Conservation (phyloP, 2,329 filamentous ascomycete genomes). For the Thermomyces lanuginosus region DNA sequence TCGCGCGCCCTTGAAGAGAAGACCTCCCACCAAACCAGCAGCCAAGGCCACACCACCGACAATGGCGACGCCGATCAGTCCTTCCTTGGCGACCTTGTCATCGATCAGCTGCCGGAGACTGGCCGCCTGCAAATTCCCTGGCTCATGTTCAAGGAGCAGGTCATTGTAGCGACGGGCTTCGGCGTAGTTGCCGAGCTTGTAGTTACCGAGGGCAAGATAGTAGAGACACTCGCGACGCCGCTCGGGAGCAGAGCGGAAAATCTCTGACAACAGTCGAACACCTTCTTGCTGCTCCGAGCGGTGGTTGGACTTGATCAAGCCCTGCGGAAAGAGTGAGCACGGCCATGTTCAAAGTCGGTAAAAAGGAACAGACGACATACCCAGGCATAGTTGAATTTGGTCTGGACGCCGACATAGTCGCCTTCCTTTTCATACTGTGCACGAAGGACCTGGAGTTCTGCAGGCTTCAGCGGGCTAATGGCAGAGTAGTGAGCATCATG, state of each 20-base stretch:
- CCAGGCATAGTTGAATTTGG: constrained; percentile 99
- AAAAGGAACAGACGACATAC: constrained; percentile 34
- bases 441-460: constrained; percentile 82
- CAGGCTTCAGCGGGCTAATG: constrained; percentile 65
- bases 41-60: constrained; percentile 83
- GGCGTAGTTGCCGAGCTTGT: constrained; percentile 94
- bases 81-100: constrained; percentile 90
- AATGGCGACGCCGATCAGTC: constrained; percentile 84
- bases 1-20: constrained; percentile 62
- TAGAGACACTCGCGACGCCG: constrained; percentile 94
- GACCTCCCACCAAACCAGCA: constrained; percentile 78
- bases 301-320: constrained; percentile 78
- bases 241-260: constrained; percentile 86
- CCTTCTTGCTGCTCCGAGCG: constrained; percentile 85
- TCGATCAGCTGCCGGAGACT: constrained; percentile 81
- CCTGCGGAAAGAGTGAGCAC: constrained; percentile 42
- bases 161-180: constrained; percentile 94
- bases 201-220: constrained; percentile 93
- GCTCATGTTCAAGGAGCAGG: constrained; percentile 75
- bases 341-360: constrained; percentile 2
- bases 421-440: constrained; percentile 95
- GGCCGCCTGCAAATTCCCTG: constrained; percentile 73
- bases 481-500: constrained; percentile 1
- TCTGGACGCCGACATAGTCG: constrained; percentile 90
- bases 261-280: constrained; percentile 83